Percentiles rank a stretch among this genome's conserved stretches.
Conservation (phyloP, 164 flowering plant genomes). For the Annona squamosa region DNA sequence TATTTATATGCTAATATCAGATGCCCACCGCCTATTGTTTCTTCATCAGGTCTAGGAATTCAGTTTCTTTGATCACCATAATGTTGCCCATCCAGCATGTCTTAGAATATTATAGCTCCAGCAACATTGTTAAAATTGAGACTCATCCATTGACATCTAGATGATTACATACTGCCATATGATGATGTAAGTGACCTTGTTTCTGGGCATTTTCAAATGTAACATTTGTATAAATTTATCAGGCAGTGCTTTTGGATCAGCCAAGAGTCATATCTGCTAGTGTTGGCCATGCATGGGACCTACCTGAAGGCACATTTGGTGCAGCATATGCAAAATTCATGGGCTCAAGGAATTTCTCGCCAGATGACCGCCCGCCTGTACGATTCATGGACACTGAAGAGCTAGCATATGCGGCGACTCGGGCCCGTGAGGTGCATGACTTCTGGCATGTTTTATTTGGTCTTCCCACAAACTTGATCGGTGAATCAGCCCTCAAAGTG, state of each 20-base stretch:
- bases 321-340: conserved; percentile 92
- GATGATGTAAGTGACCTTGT: background rate
- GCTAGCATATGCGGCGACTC: conserved; percentile 77
- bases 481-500: conserved; percentile 92
- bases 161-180: background rate
- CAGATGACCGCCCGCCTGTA: conserved; percentile 92
- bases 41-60: background rate
- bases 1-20: no score
- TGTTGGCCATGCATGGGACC: conserved; percentile 87
- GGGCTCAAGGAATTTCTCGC: conserved; percentile 95
- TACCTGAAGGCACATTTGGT: conserved; percentile 88
- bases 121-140: background rate
- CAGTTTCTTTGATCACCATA: background rate
- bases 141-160: background rate
- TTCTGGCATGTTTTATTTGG: conserved; percentile 92
- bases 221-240: conserved; percentile 6
- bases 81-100: background rate
- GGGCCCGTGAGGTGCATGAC: conserved; percentile 93
- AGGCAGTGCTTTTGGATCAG: conserved; percentile 70
- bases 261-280: conserved; percentile 79
- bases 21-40: no score
- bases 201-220: background rate
- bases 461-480: conserved; percentile 86
- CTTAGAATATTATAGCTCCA: background rate
- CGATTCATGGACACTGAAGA: conserved; percentile 91